A percentile compares a stretch with the other conserved stretches of the same genome.
phyloP scores from a whole-genome alignment of 2,329 filamentous ascomycete genomes.

The Penicillium sp. region DNA sequence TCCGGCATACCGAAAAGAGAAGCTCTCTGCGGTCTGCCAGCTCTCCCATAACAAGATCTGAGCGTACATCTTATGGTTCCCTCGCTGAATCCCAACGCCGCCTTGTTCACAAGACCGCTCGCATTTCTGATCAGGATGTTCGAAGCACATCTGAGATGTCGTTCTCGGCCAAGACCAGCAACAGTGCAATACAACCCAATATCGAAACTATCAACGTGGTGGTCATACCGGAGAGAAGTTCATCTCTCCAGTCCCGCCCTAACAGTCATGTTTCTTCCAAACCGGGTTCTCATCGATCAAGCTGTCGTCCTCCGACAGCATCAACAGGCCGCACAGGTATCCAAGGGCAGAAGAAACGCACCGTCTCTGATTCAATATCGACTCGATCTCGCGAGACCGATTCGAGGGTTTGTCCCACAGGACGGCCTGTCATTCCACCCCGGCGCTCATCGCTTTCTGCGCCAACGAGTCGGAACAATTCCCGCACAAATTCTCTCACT shows the following conservation, averaged over 20 bases:
- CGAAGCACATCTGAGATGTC: slow-evolving; percentile 45
- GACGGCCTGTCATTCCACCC: slow-evolving; percentile 36
- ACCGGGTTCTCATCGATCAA: slow-evolving; percentile 39
- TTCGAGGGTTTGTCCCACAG: slow-evolving; percentile 28
- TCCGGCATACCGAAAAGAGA: slow-evolving; percentile 56
- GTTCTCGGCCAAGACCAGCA: slow-evolving; percentile 31
- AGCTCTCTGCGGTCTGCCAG: slow-evolving; percentile 50
- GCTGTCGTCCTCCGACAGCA: slow-evolving; percentile 35
- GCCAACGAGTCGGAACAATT: slow-evolving; percentile 45
- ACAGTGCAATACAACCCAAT: slow-evolving; percentile 28
- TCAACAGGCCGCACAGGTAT: slow-evolving; percentile 35
- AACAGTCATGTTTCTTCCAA: slow-evolving; percentile 39
- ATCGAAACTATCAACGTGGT: slow-evolving; percentile 47
- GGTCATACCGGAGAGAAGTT: slow-evolving; percentile 47
- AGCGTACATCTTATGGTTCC: slow-evolving; percentile 45
- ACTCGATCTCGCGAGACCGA: slow-evolving; percentile 24
- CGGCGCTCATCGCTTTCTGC: slow-evolving; percentile 48
- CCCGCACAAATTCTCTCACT: slow-evolving; percentile 45
- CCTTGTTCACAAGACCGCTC: slow-evolving; percentile 51
- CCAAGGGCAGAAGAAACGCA: slow-evolving; percentile 35
- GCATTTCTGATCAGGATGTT: slow-evolving; percentile 48
- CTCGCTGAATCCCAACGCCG: slow-evolving; percentile 47
- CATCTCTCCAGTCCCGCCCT: slow-evolving; percentile 41
- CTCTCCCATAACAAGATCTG: slow-evolving; percentile 44
- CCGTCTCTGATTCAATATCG: slow-evolving; percentile 41